Percentiles rank a stretch among this genome's conserved stretches.
Conservation (phyloP, 768 basidiomycete genomes). For the Imleria badia region DNA sequence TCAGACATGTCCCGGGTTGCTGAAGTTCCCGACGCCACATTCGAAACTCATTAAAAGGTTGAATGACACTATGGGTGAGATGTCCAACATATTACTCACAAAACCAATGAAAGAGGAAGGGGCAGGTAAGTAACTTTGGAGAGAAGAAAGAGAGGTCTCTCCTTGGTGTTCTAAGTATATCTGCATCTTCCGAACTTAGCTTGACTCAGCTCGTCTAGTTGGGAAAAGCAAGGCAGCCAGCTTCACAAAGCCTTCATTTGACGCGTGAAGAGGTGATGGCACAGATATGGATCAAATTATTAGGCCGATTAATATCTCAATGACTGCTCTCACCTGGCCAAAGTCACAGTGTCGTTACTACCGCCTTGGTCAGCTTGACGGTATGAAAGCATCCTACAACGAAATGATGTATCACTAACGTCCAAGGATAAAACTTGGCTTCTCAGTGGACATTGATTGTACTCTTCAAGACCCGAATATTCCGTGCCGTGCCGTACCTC, state of each 20-base stretch:
- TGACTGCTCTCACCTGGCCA: slow-evolving; percentile 8
- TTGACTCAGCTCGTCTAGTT: slow-evolving; percentile 25
- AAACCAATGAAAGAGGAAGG: slow-evolving; percentile 35
- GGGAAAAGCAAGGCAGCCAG: slow-evolving; percentile 29
- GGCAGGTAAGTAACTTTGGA: slow-evolving; percentile 23
- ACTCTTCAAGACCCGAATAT: slow-evolving; percentile 42
- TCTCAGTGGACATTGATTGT: slow-evolving; percentile 56
- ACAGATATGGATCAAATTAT: slow-evolving; percentile 21
- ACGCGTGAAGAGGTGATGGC: slow-evolving; percentile 41
- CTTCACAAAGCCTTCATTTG: too few species aligned
- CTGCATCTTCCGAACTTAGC: neutral
- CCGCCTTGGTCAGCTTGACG: slow-evolving; percentile 12
- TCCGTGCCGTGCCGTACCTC: too few species aligned
- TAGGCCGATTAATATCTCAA: neutral
- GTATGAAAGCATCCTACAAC: neutral
- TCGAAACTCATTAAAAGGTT: slow-evolving; percentile 24
- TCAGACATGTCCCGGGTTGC: slow-evolving; percentile 30
- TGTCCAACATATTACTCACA: slow-evolving; percentile 34
- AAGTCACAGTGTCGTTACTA: too few species aligned
- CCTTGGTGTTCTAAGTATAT: slow-evolving; percentile 38
- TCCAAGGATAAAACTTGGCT: neutral
- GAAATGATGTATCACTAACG: neutral
- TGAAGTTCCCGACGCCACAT: slow-evolving; percentile 33
- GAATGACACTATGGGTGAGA: slow-evolving; percentile 31
- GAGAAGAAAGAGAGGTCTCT: slow-evolving; percentile 37